Percentiles rank a stretch among this genome's conserved stretches.
Conservation (phyloP, 2,329 filamentous ascomycete species). For the Lecanosticta acicola region DNA sequence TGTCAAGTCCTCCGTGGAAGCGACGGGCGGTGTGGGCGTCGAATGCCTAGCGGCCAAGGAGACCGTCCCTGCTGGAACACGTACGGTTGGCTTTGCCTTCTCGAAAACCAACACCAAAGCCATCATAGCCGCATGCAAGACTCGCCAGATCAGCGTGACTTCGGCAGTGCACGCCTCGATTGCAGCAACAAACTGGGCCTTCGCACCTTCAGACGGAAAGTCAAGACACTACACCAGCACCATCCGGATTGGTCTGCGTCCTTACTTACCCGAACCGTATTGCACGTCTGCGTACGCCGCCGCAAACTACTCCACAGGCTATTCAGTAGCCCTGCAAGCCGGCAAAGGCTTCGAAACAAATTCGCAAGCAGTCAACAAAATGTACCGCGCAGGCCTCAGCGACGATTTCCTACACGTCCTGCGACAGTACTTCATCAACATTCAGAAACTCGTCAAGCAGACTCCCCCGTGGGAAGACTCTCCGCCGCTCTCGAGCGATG, state of each 20-base stretch:
- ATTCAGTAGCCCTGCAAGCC: neutral
- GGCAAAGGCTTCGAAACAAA: neutral
- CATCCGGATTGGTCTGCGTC: slow-evolving; percentile 1
- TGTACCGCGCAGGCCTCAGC: neutral
- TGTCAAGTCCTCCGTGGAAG: neutral
- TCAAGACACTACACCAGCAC: slow-evolving; percentile 1
- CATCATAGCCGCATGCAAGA: neutral
- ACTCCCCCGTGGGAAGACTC: neutral
- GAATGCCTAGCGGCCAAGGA: neutral
- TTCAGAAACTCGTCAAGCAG: neutral
- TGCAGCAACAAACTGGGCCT: neutral
- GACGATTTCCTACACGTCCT: neutral
- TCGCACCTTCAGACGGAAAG: neutral
- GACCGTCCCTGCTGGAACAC: neutral
- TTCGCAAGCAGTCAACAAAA: neutral
- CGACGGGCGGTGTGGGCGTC: neutral
- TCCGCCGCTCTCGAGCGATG: neutral
- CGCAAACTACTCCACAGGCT: neutral
- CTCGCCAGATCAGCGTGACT: neutral
- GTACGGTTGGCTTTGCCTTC: neutral
- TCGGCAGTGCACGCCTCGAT: neutral
- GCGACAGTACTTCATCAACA: neutral
- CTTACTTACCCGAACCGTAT: slow-evolving; percentile 1
- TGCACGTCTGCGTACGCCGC: neutral
- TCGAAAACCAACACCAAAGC: neutral